These are phyloP conservation scores for Mucor velutinosus DNA, from an alignment of 371 early-diverging fungal species.

Conservation along the genomic window DNA sequence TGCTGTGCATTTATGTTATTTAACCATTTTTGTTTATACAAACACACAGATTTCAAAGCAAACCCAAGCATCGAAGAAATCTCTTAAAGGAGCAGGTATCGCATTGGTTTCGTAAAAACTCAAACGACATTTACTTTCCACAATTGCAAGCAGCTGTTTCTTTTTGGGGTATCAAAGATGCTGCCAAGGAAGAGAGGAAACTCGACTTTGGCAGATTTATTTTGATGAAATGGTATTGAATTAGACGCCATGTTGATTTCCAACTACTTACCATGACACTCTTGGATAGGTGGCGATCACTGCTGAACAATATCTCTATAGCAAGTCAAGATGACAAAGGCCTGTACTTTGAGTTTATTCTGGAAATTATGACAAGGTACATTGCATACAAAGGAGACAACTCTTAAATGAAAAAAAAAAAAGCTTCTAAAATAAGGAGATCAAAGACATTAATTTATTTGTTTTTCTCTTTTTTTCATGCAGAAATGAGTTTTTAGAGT, in stretches of 20 bases:
- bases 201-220: slow-evolving; percentile 19
- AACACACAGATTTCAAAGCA: slow-evolving; percentile 30
- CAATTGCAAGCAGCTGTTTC: not conserved
- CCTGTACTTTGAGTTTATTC: slow-evolving; percentile 48
- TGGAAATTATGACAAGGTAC: slow-evolving; percentile 50
- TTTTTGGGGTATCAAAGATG: not conserved
- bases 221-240: slow-evolving; percentile 25
- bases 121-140: not conserved
- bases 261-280: not conserved
- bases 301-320: slow-evolving; percentile 30
- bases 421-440: slow-evolving; percentile 4
- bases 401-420: not conserved
- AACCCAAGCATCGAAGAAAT: slow-evolving; percentile 22
- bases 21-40: slow-evolving; percentile 2
- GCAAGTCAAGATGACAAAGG: slow-evolving; percentile 37
- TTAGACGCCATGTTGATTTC: no score
- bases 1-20: not conserved
- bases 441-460: not conserved
- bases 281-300: slow-evolving; percentile 40
- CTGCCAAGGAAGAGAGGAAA: slow-evolving; percentile 14
- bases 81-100: slow-evolving; percentile 18
- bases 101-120: slow-evolving; percentile 24
- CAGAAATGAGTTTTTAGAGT: slow-evolving; percentile 50
- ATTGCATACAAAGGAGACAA: not conserved
- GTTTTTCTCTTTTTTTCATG: not conserved